Evolutionary conservation across 257 asterid genomes (phyloP), one percentile per base, ranked within the genome.

Genomic region (Linderniella brevidens): DNA sequence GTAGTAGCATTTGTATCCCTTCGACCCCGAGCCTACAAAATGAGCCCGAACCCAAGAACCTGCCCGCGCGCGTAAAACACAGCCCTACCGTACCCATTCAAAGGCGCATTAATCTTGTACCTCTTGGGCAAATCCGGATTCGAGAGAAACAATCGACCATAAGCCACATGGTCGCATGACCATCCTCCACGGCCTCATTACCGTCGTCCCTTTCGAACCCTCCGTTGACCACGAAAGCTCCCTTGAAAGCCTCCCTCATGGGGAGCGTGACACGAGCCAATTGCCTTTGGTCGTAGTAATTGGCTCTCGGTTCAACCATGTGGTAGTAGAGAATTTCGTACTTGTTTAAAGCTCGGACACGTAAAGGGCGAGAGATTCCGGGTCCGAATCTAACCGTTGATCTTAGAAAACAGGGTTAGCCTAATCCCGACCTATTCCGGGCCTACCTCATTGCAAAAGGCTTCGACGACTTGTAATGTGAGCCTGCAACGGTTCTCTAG

Each of bases 291-390:
- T 36, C 58, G 73, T 0, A 9, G 19, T 0, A 43, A 41, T 11
- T 60, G 80, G 72, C 58, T 64, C 93, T 67, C 0, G 92, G 92
- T 50, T 84, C 80, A 9, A 80, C 75, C 83, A 75, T 61, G 67
- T 77, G 93, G 75, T 78, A 75, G 62, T 72, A 80, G 11, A 70
- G 69, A 63, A 80, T 53, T 25, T 41, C 61, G 17, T 61, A 58
- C 18, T 64, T 72, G 61, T 65, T 77, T 39, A 80, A 40, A 3
- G 78, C 68, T 58, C 74, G 66, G 71, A 67, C 73, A 83, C 45
- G 53, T 79, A 66, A 18, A 79, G 69, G 18, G 88, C 92, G 1
- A 75, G 72, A 20, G 76, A 61, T 7, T 48, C 37, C 0, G 94
- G 92, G 57, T 76, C 66, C 0, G 92, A 82, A 54, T 79, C 92